Base-by-base conservation (phyloP, 2,329 filamentous ascomycete species). In the Ceratocystis huliohia region DNA sequence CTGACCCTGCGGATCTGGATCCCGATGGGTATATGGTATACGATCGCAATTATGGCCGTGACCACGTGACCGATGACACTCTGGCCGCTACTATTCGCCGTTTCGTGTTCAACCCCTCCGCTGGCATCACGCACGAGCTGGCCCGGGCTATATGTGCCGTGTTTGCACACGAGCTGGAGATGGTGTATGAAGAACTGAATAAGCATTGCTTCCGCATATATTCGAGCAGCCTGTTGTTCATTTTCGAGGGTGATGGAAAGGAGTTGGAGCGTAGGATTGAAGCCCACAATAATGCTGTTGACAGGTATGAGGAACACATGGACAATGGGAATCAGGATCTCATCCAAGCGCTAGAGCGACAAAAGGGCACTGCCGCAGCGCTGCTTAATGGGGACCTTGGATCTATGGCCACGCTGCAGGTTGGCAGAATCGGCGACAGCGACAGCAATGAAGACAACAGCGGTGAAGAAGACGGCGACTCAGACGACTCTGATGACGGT, bases 181-280 rank as follows among this genome's bases (percentile, higher is more conserved):
- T 72, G 64, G 80, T 86, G 0, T 78, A 83, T 69, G 73, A 80
- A 1, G 77, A 84, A 0, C 73, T 87, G n/a, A 75, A 80, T 61
- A 74, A 72, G 0, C 78, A 85, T 69, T 82, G 85, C 72, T 84
- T 79, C 69, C 80, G 83, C 70, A 87, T 87, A 83, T 87, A 82
- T 73, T 87, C 83, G 10, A 75, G 82, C 0, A 84, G 82, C 65
- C 74, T 87, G 28, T 78, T 87, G 0, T 86, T 87, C 67, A 80
- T 86, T 1, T 86, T 84, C 46, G 84, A 87, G 71, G 84, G 84
- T 28, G 83, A 87, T 63, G 84, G 84, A 25, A 73, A 76, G 3
- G 79, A 82, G 5, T 76, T 87, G 50, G 75, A 76, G 65, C 74
- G 72, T 1, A 82, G 81, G 44, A 80, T 85, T 37, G 76, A 82